Base-by-base conservation (phyloP, 352 stramenopile genomes). In the Phytopythium helicoides region DNA sequence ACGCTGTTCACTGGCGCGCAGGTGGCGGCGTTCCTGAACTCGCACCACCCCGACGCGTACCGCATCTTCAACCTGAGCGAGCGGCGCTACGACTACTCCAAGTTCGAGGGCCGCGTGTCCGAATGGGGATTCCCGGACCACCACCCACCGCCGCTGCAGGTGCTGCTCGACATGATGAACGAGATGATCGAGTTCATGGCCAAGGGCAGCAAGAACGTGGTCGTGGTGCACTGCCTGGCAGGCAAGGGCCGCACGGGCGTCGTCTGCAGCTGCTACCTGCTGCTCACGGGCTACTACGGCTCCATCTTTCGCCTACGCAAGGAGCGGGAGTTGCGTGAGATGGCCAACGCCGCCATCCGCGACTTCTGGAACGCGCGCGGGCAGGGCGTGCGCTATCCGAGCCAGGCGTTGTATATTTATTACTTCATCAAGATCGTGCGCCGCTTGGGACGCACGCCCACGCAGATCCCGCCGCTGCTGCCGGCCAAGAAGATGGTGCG, bases 41-140 rank as follows among this genome's bases (percentile, higher is more conserved):
- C 71, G 44, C 73, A 75, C 38, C 81, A 94, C 52, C 76, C 66
- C 4, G 62, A 76, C 38, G 60, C 53, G 18, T 94, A 91, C 59
- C 80, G 80, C 47, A 76, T 94, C 15, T 94, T 87, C 57, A 94
- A 94, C 63, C 63, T 94, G 31, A 92, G 81, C 67, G 84, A 92
- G 55, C 75, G 84, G 16, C 62, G 61, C 28, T 94, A 94, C 61
- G 83, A 94, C 56, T 89, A 89, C 49, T 31, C 35, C 47, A 88
- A 87, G 54, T 94, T 94, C 40, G 69, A 86, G 10, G 57, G 74
- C 28, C 74, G 75, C 26, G 86, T 95, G 52, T 72, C 55, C 22
- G 83, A 92, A 51, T 94, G 74, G 49, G 79, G 79, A 18, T 94
- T 92, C 54, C 81, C 79, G 5, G 84, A 94, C 54, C 84, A 94